phyloP scores from a whole-genome alignment of 2,329 filamentous ascomycete species.

The Botrytis porri region DNA sequence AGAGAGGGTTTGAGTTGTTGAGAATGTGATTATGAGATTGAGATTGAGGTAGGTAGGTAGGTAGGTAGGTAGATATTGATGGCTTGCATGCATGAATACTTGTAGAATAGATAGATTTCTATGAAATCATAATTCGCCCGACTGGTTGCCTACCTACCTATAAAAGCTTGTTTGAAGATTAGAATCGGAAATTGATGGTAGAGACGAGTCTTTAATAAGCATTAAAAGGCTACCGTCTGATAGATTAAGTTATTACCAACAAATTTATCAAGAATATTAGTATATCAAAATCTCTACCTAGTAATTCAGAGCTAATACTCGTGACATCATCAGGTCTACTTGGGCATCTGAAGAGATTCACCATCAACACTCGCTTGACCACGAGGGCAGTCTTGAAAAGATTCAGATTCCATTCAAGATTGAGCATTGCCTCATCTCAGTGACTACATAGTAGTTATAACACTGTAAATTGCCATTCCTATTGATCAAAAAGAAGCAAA shows the following conservation, averaged over 20 bases:
- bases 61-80: not conserved
- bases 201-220: not conserved
- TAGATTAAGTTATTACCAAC: not conserved
- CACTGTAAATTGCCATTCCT: not conserved
- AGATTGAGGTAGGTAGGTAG: not conserved
- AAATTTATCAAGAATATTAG: not conserved
- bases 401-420: not conserved
- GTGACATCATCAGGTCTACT: not conserved
- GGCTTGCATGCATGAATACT: not conserved
- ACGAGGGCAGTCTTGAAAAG: not conserved
- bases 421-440: not conserved
- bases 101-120: not conserved
- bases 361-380: not conserved
- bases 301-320: not conserved
- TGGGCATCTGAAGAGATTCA: not conserved
- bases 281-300: not conserved
- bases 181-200: too few relatives aligned
- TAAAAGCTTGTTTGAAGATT: not conserved
- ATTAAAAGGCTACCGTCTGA: not conserved
- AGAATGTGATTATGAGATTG: not conserved
- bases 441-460: not conserved
- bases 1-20: slow-evolving; percentile 29
- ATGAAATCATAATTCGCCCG: not conserved
- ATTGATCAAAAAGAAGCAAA: slow-evolving; percentile 19
- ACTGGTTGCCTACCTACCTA: not conserved